phyloP scores from a whole-genome alignment of 164 flowering plant genomes.

The Vitis labrusca region DNA sequence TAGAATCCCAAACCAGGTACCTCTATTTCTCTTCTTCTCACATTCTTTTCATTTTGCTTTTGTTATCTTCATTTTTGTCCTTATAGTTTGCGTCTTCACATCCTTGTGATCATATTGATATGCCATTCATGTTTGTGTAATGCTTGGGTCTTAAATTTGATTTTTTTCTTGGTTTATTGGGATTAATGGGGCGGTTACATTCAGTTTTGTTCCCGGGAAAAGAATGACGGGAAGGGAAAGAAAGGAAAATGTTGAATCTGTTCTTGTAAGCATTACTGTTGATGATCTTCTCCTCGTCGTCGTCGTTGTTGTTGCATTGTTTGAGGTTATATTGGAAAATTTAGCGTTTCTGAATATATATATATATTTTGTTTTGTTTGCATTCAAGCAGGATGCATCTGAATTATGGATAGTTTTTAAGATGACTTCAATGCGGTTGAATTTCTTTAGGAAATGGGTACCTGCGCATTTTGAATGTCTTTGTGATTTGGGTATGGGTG shows the following conservation, averaged over 20 bases:
- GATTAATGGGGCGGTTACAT: neutral
- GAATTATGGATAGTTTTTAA: neutral
- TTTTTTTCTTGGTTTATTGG: neutral
- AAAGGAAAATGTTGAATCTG: neutral
- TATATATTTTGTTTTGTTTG: too few relatives aligned
- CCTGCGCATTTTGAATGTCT: neutral
- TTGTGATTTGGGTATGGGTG: neutral
- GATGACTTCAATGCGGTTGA: neutral
- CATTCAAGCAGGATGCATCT: too few relatives aligned
- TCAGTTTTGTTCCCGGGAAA: neutral
- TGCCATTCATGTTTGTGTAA: neutral
- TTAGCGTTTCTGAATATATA: too few relatives aligned
- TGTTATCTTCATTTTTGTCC: too few relatives aligned
- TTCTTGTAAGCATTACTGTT: too few relatives aligned
- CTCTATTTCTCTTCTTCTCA: slow-evolving; percentile 1
- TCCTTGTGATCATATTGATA: too few relatives aligned
- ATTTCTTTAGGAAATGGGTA: too few relatives aligned
- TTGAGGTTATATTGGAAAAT: too few relatives aligned
- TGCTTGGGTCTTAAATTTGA: slow-evolving; percentile 2
- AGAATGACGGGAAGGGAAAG: neutral
- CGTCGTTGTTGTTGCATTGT: too few relatives aligned
- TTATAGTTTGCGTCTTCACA: too few relatives aligned
- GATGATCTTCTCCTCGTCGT: too few relatives aligned
- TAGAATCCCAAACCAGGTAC: too few relatives aligned
- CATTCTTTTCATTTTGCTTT: neutral